Evolutionary conservation across 1,284 basidiomycete species (phyloP), one percentile per base, ranked within the genome.

Genomic region (Sphaerobolus stellatus): DNA sequence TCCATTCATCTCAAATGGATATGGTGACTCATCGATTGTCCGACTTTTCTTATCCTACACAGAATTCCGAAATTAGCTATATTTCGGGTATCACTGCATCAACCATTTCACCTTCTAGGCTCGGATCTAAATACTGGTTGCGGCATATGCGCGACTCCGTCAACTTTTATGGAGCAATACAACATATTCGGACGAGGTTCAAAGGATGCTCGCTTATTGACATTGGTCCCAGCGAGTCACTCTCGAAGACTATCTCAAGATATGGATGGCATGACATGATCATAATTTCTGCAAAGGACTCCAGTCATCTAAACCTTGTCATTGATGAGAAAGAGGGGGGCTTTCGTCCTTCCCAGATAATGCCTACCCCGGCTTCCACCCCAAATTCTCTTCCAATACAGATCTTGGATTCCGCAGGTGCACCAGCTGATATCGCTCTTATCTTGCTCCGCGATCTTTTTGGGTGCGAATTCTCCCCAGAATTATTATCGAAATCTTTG

Each of bases 251-350:
- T 5, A 20, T 56, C 6, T 9, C 50, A 13, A 45, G 50, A 24
- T 56, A 53, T 36, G 40, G 48, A n/a, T 56, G 55, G 55, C 18
- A 48, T 13, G 55, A 56, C 29, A 22, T 36, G 28, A 43, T 33
- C 18, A 33, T 29, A 13, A 33, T 31, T 33, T 22, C 48, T n/a
- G 20, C 30, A 33, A 7, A 49, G 48, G 18, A 31, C 28, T 25
- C 5, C 6, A n/a, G n/a, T n/a, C n/a, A n/a, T n/a, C 11, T 36
- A 25, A 36, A 22, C 34, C 5, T 31, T 24, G 18, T 38, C 5
- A 29, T 5, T 24, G 14, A 25, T 29, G 18, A 40, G 8, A 22
- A 1, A 9, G 38, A 45, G 27, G 16, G n/a, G 20, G 13, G 29
- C 24, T 20, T 24, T 16, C 7, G n/a, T 13, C n/a, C 11, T 2